Evolutionary conservation across 495 filamentous ascomycete genomes (phyloP).

Genomic region (Beverwykella pulmonaria): DNA sequence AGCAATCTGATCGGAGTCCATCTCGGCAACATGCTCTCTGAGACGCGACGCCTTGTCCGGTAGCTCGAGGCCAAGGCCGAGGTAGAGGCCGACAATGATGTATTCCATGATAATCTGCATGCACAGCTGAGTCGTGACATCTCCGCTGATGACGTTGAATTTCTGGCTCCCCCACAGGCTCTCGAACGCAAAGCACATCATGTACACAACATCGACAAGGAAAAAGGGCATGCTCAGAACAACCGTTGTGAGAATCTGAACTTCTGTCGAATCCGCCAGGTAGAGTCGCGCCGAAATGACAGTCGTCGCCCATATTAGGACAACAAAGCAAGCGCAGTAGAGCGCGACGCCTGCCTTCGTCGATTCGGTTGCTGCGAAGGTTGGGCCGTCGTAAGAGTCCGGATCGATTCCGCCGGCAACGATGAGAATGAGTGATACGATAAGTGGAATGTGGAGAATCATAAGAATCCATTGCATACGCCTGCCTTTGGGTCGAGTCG

Average conservation of each 20-base stretch:
- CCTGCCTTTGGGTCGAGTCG: slow-evolving; percentile 19
- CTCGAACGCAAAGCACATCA: slow-evolving; percentile 35
- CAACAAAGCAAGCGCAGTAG: slow-evolving; percentile 28
- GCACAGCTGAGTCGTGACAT: slow-evolving; percentile 28
- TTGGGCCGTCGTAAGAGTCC: slow-evolving; percentile 10
- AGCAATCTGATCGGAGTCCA: slow-evolving; percentile 11
- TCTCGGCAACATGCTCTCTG: slow-evolving; percentile 1
- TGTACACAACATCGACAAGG: slow-evolving; percentile 30
- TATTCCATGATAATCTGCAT: slow-evolving; percentile 35
- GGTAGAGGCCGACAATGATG: slow-evolving; percentile 27
- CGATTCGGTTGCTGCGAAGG: slow-evolving; percentile 27
- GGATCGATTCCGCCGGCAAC: slow-evolving; percentile 31
- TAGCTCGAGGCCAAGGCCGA: slow-evolving; percentile 24
- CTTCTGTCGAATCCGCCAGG: slow-evolving; percentile 17
- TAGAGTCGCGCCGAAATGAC: slow-evolving; percentile 25
- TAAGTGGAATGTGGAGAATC: slow-evolving; percentile 20
- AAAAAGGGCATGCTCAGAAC: slow-evolving; percentile 32
- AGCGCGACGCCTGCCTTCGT: slow-evolving; percentile 28
- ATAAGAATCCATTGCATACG: slow-evolving; percentile 33
- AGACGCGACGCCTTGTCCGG: slow-evolving; percentile 23
- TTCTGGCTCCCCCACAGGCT: slow-evolving; percentile 20
- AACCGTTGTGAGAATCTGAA: slow-evolving; percentile 28
- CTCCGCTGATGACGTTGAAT: slow-evolving; percentile 35
- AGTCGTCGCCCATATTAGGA: slow-evolving; percentile 27
- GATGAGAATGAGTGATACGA: slow-evolving; percentile 28